Conservation (phyloP, 495 filamentous ascomycete species). For the Rostrohypoxylon terebratum region DNA sequence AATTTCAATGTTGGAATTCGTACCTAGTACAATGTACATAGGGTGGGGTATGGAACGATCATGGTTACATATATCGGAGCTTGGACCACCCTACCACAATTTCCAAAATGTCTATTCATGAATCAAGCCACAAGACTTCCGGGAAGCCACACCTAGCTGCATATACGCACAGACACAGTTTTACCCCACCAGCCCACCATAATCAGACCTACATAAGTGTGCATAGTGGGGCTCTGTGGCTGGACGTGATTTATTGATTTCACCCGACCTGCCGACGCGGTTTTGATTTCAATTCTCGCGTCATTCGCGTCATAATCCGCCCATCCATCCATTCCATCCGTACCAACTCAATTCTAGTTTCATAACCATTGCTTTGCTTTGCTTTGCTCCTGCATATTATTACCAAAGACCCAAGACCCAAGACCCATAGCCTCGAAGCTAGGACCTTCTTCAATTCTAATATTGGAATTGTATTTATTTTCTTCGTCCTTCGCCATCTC, state of each 20-base stretch:
- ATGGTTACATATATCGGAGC: neutral
- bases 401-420: neutral
- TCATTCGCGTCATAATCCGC: neutral
- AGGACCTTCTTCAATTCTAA: neutral
- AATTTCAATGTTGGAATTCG: no score
- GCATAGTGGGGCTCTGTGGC: slow-evolving; percentile 22
- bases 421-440: slow-evolving; percentile 3
- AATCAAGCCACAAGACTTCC: no score
- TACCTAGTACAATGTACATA: no score
- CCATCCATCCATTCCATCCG: no score
- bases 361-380: slow-evolving; percentile 27
- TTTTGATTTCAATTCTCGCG: neutral
- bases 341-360: slow-evolving; percentile 6
- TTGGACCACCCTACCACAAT: slow-evolving; percentile 27
- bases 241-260: slow-evolving; percentile 46
- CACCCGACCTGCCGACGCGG: slow-evolving; percentile 26
- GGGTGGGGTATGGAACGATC: no score
- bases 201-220: neutral
- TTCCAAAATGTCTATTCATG: no score
- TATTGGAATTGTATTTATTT: neutral
- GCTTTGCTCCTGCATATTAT: neutral
- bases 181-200: neutral
- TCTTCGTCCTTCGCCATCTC: neutral
- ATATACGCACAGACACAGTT: neutral
- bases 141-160: no score